These are phyloP conservation scores for Hymenotorrendiella dingleyae DNA, from an alignment of 2,329 filamentous ascomycete genomes.

Conservation along the genomic window DNA sequence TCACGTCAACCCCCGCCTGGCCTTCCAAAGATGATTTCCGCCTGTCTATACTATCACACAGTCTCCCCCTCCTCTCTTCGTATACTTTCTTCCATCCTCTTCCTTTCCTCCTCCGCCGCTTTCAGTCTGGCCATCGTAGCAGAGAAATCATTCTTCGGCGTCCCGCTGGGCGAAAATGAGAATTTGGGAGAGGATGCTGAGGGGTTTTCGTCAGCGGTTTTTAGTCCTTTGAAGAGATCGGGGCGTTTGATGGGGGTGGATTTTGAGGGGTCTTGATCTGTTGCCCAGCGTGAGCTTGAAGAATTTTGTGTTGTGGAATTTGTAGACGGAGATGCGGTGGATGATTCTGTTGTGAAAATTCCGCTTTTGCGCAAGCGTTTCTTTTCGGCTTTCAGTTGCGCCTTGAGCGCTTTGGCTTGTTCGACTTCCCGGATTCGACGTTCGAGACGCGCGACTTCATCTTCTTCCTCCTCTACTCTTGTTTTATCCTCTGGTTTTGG, in stretches of 20 bases:
- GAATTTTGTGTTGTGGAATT: slow-evolving; percentile 2
- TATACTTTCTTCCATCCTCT: slow-evolving; percentile 49
- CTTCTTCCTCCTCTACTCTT: slow-evolving; percentile 29
- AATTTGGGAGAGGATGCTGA: slow-evolving; percentile 31
- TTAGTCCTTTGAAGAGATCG: slow-evolving; percentile 31
- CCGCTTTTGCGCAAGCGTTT: slow-evolving; percentile 35
- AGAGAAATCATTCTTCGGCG: slow-evolving; percentile 29
- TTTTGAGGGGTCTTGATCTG: slow-evolving; percentile 18
- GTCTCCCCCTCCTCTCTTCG: slow-evolving; percentile 39
- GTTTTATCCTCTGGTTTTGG: slow-evolving; percentile 10
- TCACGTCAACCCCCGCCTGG: no score
- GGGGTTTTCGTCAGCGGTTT: slow-evolving; percentile 37
- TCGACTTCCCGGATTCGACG: background rate
- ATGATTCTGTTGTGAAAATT: slow-evolving; percentile 24
- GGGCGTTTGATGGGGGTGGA: slow-evolving; percentile 30
- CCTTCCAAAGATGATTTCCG: no score
- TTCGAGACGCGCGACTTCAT: slow-evolving; percentile 34
- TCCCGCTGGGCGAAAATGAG: slow-evolving; percentile 27
- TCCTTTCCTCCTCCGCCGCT: slow-evolving; percentile 46
- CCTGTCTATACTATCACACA: no score
- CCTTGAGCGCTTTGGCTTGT: slow-evolving; percentile 35
- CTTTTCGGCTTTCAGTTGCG: slow-evolving; percentile 30
- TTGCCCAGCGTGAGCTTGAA: slow-evolving; percentile 8
- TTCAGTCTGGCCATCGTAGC: slow-evolving; percentile 50
- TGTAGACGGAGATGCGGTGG: slow-evolving; percentile 14